These are phyloP conservation scores for Graphiopsis chlorocephala DNA, from an alignment of 2,329 filamentous ascomycete genomes.

Conservation along the genomic window DNA sequence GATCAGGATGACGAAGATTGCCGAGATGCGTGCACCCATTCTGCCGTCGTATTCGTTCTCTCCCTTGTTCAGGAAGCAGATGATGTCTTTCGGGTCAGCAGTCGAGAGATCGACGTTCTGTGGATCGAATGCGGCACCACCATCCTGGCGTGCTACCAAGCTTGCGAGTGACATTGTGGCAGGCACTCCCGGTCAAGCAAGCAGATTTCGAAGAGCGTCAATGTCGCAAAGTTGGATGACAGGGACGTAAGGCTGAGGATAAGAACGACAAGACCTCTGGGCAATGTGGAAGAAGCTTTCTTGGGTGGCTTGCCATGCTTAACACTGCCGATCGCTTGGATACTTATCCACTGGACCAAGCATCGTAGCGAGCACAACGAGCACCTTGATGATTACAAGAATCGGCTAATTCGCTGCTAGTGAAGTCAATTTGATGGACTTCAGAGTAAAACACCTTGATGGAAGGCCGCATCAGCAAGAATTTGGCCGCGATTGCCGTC, in stretches of 20 bases:
- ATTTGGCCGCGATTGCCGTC: not conserved
- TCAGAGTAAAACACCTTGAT: conserved; percentile 16
- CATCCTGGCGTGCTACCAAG: conserved; percentile 7
- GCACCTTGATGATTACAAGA: conserved; percentile 10
- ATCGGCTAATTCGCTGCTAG: not conserved
- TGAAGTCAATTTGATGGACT: not conserved
- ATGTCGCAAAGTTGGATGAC: not conserved
- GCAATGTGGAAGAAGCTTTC: conserved; percentile 13
- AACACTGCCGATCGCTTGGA: not conserved
- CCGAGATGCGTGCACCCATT: conserved; percentile 42
- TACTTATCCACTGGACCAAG: conserved; percentile 4
- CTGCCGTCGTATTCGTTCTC: conserved; percentile 56
- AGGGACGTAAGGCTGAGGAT: conserved; percentile 5
- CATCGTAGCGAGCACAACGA: not conserved
- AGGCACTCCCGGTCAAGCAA: not conserved
- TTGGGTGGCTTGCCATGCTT: conserved; percentile 13
- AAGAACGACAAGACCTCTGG: conserved; percentile 14
- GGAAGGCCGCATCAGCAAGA: not conserved
- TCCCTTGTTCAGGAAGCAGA: conserved; percentile 50
- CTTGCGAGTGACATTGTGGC: not conserved
- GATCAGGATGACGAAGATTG: conserved; percentile 47
- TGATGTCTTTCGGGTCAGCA: conserved; percentile 36
- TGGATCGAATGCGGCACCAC: conserved; percentile 35
- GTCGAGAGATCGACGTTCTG: conserved; percentile 29
- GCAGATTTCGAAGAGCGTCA: not conserved